Percentiles rank a stretch among this genome's conserved stretches.
phyloP scores from a whole-genome alignment of 768 basidiomycete species.

The Russula dissimulans region DNA sequence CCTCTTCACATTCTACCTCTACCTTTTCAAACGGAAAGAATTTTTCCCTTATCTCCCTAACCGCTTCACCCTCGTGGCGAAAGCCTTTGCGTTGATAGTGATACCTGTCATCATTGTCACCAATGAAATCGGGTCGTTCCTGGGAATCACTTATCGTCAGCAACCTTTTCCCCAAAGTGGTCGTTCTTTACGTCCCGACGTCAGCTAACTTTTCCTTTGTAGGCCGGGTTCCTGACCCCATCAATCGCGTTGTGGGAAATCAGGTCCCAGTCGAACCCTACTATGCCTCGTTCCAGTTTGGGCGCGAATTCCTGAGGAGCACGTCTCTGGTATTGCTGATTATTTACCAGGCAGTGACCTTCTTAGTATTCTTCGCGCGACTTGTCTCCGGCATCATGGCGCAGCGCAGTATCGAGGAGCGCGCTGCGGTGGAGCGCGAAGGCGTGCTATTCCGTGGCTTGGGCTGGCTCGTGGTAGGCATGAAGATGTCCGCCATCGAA shows the following conservation, averaged over 20 bases:
- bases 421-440: slow-evolving; percentile 37
- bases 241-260: background rate
- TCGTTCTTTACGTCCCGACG: background rate
- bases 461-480: slow-evolving; percentile 53
- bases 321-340: slow-evolving; percentile 52
- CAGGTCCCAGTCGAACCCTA: slow-evolving; percentile 37
- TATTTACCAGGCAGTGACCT: slow-evolving; percentile 48
- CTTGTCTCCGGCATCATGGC: slow-evolving; percentile 41
- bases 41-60: slow-evolving; percentile 46
- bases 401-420: slow-evolving; percentile 43
- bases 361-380: slow-evolving; percentile 50
- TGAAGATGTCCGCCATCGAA: slow-evolving; percentile 59
- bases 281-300: slow-evolving; percentile 26
- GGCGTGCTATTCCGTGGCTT: slow-evolving; percentile 46
- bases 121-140: slow-evolving; percentile 58
- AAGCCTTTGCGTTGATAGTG: slow-evolving; percentile 39
- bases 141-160: slow-evolving; percentile 47
- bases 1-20: slow-evolving; percentile 53
- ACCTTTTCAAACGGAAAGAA: slow-evolving; percentile 42
- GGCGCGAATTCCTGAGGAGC: slow-evolving; percentile 51
- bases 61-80: slow-evolving; percentile 37
- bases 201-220: background rate
- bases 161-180: slow-evolving; percentile 19
- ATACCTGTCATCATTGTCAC: slow-evolving; percentile 46
- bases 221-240: background rate